Evolutionary conservation across 2,329 filamentous ascomycete genomes (phyloP).

Genomic region (Dactylonectria estremocensis): DNA sequence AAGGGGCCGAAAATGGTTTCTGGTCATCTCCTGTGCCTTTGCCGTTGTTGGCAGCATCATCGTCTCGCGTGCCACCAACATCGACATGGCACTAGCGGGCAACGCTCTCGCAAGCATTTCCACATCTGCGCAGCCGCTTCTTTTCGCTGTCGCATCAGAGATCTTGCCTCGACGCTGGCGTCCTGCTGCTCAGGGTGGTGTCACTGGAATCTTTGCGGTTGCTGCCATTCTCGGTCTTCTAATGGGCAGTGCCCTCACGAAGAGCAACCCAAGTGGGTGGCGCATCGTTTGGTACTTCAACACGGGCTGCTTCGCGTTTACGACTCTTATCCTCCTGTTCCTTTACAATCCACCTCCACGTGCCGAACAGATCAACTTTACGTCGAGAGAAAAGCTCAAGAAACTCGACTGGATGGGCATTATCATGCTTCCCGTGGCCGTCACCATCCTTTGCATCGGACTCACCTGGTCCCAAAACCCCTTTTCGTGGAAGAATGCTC

Average conservation of each 20-base stretch:
- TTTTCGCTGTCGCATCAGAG: not conserved
- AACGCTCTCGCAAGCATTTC: not conserved
- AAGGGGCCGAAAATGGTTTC: slow-evolving; percentile 2
- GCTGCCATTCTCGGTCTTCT: not conserved
- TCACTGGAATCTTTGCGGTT: not conserved
- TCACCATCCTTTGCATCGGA: not conserved
- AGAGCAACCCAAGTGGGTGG: not conserved
- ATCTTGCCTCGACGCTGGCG: not conserved
- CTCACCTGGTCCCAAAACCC: slow-evolving; percentile 3
- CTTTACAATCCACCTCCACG: not conserved
- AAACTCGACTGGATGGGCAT: slow-evolving; percentile 3
- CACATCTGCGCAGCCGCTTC: not conserved
- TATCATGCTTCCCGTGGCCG: not conserved
- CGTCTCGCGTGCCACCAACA: not conserved
- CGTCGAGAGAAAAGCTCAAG: slow-evolving; percentile 2
- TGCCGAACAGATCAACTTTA: not conserved
- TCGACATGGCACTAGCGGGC: not conserved
- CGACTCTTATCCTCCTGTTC: not conserved
- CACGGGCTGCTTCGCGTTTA: not conserved
- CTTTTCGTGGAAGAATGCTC: not conserved
- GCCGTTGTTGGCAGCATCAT: not conserved
- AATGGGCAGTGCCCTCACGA: not conserved
- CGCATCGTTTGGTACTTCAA: not conserved
- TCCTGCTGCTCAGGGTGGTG: not conserved
- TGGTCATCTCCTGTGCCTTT: not conserved